phyloP scores from a whole-genome alignment of 352 stramenopile species.

The Aphanomyces stellatus region DNA sequence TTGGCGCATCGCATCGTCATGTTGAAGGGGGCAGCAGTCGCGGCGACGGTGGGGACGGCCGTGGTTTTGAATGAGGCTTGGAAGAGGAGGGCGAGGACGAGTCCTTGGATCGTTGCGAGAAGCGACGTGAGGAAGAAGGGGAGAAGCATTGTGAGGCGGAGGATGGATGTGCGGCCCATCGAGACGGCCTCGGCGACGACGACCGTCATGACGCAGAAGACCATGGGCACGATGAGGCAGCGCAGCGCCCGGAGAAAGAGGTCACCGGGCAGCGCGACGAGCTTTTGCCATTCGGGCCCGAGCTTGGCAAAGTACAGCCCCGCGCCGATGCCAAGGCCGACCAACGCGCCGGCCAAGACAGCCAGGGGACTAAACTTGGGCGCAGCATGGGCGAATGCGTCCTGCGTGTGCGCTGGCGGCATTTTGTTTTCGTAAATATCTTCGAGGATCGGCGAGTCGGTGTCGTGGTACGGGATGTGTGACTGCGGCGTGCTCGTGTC shows the following conservation, averaged over 20 bases:
- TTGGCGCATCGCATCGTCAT: slow-evolving; percentile 36
- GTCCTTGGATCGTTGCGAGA: slow-evolving; percentile 36
- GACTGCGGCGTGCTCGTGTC: no score
- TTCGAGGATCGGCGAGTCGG: no score
- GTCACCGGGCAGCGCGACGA: slow-evolving; percentile 51
- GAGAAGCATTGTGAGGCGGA: slow-evolving; percentile 38
- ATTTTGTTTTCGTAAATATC: no score
- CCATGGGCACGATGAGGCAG: slow-evolving; percentile 65
- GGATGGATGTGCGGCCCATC: slow-evolving; percentile 57
- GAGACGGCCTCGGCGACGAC: slow-evolving; percentile 69
- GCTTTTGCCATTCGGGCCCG: slow-evolving; percentile 39
- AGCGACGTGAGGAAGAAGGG: no score
- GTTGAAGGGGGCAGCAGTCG: slow-evolving; percentile 4
- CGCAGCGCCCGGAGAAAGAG: slow-evolving; percentile 69
- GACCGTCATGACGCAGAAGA: slow-evolving; percentile 69
- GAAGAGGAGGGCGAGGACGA: slow-evolving; percentile 39
- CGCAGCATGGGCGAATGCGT: background rate
- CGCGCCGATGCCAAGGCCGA: slow-evolving; percentile 34
- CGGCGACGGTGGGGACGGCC: slow-evolving; percentile 12
- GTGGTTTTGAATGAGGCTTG: slow-evolving; percentile 24
- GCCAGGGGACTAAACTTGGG: background rate
- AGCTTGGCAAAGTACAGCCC: slow-evolving; percentile 37
- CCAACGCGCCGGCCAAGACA: background rate
- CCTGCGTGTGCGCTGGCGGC: no score
- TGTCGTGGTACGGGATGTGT: no score